Conservation (phyloP, 768 basidiomycete species). For the Kwoniella shandongensis region DNA sequence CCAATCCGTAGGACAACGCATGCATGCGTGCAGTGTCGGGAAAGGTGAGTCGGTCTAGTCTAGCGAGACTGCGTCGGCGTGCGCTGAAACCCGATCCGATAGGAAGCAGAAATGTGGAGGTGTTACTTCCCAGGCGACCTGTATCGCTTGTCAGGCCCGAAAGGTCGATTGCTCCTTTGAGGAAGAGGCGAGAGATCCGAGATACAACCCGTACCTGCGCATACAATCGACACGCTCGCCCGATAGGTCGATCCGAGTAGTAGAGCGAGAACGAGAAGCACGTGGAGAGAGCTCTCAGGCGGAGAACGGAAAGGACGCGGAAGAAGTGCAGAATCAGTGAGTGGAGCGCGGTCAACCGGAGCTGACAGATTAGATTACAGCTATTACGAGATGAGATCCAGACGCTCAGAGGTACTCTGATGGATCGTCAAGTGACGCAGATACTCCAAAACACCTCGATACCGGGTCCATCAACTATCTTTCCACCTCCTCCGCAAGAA, state of each 20-base stretch:
- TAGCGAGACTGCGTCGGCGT: not conserved
- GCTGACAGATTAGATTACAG: not conserved
- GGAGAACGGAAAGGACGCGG: not conserved
- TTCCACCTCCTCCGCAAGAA: no score
- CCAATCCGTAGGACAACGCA: slow-evolving; percentile 17
- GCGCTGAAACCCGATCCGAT: not conserved
- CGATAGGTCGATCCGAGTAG: not conserved
- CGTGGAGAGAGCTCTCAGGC: not conserved
- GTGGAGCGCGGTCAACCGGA: not conserved
- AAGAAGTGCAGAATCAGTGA: not conserved
- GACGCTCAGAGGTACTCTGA: not conserved
- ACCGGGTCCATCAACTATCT: not conserved
- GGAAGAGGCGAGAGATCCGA: slow-evolving; percentile 15
- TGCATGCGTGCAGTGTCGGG: slow-evolving; percentile 20
- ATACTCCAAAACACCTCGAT: not conserved
- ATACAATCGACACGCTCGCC: not conserved
- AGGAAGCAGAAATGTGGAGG: slow-evolving; percentile 23
- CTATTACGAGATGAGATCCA: not conserved
- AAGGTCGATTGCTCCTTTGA: slow-evolving; percentile 19
- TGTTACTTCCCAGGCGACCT: slow-evolving; percentile 10
- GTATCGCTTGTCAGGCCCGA: slow-evolving; percentile 8
- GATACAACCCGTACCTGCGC: slow-evolving; percentile 19
- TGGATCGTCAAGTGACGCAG: not conserved
- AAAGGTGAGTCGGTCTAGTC: slow-evolving; percentile 10
- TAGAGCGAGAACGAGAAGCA: no score